phyloP scores from a whole-genome alignment of 179 eudicot genomes.

The Patellifolia procumbens region DNA sequence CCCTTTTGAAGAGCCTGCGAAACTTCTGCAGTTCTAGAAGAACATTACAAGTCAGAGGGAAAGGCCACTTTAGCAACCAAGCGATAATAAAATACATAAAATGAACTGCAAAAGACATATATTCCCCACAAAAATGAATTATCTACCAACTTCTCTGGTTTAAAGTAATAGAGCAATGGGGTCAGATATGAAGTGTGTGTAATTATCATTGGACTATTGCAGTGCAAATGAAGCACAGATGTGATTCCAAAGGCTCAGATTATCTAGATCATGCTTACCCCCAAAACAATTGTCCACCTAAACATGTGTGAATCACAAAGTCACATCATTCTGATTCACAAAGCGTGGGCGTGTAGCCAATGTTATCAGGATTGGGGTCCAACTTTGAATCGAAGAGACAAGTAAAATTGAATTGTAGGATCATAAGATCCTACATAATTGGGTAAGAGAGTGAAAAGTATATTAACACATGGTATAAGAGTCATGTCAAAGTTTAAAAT shows the following conservation, averaged over 20 bases:
- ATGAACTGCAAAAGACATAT: not conserved
- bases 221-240: not conserved
- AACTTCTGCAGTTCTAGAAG: conserved; percentile 39
- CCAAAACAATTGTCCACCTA: not conserved
- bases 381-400: no score
- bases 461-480: no score
- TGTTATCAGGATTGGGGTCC: no score
- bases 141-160: not conserved
- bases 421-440: no score
- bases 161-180: not conserved
- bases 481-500: no score
- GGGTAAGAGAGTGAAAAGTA: no score
- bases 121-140: not conserved
- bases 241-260: not conserved
- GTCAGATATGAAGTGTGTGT: not conserved
- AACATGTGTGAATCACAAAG: not conserved
- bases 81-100: not conserved
- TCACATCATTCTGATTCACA: not conserved
- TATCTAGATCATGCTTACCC: not conserved
- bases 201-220: not conserved
- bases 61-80: conserved; percentile 8
- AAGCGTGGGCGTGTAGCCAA: no score
- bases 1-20: conserved; percentile 60
- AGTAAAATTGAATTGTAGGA: no score
- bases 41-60: conserved; percentile 15